Evolutionary conservation across 1,284 basidiomycete species (phyloP), one percentile per base, ranked within the genome.

Genomic region (Boletus sp.): DNA sequence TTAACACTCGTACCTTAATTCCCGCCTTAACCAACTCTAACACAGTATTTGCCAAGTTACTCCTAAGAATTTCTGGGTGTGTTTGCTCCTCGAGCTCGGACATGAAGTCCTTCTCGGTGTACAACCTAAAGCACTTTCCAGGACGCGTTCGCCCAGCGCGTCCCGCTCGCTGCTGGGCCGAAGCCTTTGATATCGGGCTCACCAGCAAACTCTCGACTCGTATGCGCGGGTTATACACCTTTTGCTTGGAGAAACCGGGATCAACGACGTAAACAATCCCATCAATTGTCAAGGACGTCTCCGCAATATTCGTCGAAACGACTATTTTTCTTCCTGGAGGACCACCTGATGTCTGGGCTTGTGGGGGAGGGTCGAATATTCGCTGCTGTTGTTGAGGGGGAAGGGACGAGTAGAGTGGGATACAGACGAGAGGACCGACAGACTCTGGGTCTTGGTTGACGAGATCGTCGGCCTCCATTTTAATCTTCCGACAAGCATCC

Each of bases 221-320:
- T 58, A 98, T 96, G 26, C 94, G 81, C 0, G 94, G 94, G 66
- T 96, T 96, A 74, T 97, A 97, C 44, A 97, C 91, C 66, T 94
- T 98, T 71, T 97, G 91, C 71, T 97, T 95, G 9, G 91, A 93
- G 74, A 96, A 95, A 0, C 95, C 95, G 0, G 96, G 94, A 66
- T 99, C 95, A 37, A 99, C 93, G 49, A 99, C 95, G 64, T 98
- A 99, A 12, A 99, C 94, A 62, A 99, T 98, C 20, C 95, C 96
- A 59, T 98, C 95, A 53, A 99, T 98, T 2, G 95, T 99, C 30
- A 99, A 72, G 9, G 93, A 96, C 0, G 96, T 99, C 71, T 99
- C 95, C 8, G 96, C 96, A 53, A 99, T 95, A 69, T 99, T 99
- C 29, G 96, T 99, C 12, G 93, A 92, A 1, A 99, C 75, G 41